These are phyloP conservation scores for Solanum chilense DNA, from an alignment of 257 asterid species.

Conservation along the genomic window DNA sequence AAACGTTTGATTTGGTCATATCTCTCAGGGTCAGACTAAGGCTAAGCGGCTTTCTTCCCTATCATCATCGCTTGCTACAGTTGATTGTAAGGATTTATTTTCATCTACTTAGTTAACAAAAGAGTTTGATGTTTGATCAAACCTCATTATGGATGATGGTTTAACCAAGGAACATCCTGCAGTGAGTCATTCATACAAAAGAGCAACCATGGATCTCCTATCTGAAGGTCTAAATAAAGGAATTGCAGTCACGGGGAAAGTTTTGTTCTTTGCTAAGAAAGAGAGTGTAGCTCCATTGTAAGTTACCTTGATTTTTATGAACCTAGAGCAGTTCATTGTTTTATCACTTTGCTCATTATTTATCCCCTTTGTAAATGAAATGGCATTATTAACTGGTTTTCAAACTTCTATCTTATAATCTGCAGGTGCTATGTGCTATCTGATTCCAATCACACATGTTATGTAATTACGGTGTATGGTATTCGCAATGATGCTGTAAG, in stretches of 20 bases:
- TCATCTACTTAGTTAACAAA: not conserved
- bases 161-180: not conserved
- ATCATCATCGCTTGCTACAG: constrained; percentile 56
- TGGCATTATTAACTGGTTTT: not conserved
- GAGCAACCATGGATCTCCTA: constrained; percentile 46
- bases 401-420: not conserved
- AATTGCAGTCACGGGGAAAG: constrained; percentile 63
- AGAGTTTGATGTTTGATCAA: constrained; percentile 1
- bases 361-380: not conserved
- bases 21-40: constrained; percentile 61
- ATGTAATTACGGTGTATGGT: constrained; percentile 60
- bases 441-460: constrained; percentile 66
- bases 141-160: not conserved
- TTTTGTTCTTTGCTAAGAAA: constrained; percentile 50
- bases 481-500: constrained; percentile 63
- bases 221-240: constrained; percentile 78
- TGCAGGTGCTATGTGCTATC: constrained; percentile 77
- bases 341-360: not conserved
- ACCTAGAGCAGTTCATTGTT: not conserved
- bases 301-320: constrained; percentile 16
- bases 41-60: constrained; percentile 61
- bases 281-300: constrained; percentile 66
- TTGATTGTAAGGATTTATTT: constrained; percentile 41
- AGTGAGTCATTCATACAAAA: constrained; percentile 65
- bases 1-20: not conserved